These are phyloP conservation scores for Mallotus japonicus DNA, from an alignment of 441 rosid genomes.

Conservation along the genomic window DNA sequence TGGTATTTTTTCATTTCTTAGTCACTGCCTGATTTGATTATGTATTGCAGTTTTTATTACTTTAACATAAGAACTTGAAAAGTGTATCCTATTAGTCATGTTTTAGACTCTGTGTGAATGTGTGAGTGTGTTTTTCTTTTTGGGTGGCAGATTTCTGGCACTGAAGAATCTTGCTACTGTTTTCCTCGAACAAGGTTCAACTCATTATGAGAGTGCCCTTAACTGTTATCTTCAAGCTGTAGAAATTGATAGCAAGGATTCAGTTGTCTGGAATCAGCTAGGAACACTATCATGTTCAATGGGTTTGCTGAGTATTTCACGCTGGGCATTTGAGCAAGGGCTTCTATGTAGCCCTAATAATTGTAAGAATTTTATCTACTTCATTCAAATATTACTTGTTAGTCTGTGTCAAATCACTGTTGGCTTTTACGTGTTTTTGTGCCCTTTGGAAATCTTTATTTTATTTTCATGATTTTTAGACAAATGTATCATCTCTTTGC, in stretches of 20 bases:
- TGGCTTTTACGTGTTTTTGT: neutral
- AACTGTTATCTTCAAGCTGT: conserved; percentile 97
- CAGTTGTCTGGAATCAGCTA: conserved; percentile 97
- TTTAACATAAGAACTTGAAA: neutral
- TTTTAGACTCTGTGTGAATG: neutral
- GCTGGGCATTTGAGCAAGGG: conserved; percentile 99
- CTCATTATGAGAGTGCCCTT: conserved; percentile 82
- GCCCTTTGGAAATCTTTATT: conserved; percentile 3
- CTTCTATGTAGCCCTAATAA: conserved; percentile 98
- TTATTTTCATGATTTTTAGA: conserved; percentile 5
- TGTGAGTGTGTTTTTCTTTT: neutral
- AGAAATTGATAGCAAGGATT: conserved; percentile 96
- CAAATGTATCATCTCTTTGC: conserved; percentile 14
- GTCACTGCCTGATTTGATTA: neutral
- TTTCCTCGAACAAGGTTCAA: conserved; percentile 88
- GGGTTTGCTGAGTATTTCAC: conserved; percentile 87
- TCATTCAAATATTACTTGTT: neutral
- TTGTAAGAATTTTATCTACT: conserved; percentile 50
- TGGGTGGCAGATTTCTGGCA: conserved; percentile 75
- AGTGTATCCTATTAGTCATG: neutral
- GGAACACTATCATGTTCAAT: conserved; percentile 96
- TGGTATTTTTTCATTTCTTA: neutral
- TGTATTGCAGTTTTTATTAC: neutral
- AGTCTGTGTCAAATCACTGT: no score
- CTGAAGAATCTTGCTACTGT: conserved; percentile 92